Evolutionary conservation across 345 rosid species (phyloP).

Genomic region (Citrus maxima): DNA sequence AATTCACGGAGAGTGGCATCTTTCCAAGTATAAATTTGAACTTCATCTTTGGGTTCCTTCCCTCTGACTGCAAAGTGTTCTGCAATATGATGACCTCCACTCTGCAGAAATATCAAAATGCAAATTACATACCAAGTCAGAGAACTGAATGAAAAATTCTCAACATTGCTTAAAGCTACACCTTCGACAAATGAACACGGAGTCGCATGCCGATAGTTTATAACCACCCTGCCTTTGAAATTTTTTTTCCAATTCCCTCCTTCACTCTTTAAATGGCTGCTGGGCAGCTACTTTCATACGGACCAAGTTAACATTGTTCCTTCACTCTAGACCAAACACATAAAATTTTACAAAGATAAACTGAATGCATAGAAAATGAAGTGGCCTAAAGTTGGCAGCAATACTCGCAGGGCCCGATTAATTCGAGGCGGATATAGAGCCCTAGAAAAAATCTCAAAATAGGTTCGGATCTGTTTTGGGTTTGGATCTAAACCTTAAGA

Average conservation of each 20-base stretch:
- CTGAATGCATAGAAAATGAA: neutral
- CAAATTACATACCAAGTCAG: neutral
- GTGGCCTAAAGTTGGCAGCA: too few relatives aligned
- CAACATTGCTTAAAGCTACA: neutral
- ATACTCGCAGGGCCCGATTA: too few relatives aligned
- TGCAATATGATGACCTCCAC: conserved; percentile 68
- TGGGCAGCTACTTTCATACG: neutral
- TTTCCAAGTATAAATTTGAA: conserved; percentile 96
- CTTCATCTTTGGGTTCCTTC: conserved; percentile 95
- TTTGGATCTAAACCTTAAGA: accelerated
- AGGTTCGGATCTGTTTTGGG: too few relatives aligned
- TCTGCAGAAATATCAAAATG: conserved; percentile 31
- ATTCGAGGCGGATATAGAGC: too few relatives aligned
- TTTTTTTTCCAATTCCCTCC: neutral
- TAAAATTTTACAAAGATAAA: neutral
- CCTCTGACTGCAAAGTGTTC: conserved; percentile 93
- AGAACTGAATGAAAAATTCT: neutral
- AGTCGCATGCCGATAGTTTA: neutral
- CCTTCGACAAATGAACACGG: neutral
- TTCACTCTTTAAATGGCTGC: neutral
- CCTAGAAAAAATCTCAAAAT: too few relatives aligned
- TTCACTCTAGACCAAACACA: neutral
- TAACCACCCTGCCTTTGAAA: neutral
- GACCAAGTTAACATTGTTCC: neutral
- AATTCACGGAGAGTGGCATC: conserved; percentile 90